Evolutionary conservation across 768 basidiomycete species (phyloP), one percentile per base, ranked within the genome.

Genomic region (Chiua virens): DNA sequence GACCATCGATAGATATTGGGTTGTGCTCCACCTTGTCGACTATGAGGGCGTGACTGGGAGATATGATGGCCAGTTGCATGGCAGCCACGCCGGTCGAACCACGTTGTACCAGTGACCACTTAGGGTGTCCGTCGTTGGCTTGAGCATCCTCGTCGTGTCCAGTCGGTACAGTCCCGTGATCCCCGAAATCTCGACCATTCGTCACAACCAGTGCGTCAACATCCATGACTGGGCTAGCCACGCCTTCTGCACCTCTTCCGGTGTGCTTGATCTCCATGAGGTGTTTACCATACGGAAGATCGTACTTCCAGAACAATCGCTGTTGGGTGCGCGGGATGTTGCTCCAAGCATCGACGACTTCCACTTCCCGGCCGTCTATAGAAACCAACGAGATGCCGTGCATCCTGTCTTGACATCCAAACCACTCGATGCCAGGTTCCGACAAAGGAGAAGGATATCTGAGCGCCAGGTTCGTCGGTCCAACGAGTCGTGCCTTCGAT

Each of bases 21-120:
- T 92, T 92, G 67, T 91, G 88, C 64, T 90, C 89, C 22, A 90
- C 89, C 68, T 92, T 92, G 77, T 92, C 89, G 35, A 92, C 64
- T 43, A 92, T 76, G 55, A 91, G 67, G 15, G 81, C 88, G 57
- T 88, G 87, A 9, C 79, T 80, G 15, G 79, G 61, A 5, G 89
- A 91, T 55, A 91, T 75, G 51, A 91, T 69, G 7, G 74, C 73
- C 50, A 91, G 64, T 64, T 91, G 88, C 88, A 90, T 90, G 3
- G 89, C 89, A 50, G 81, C 73, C 13, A 91, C 85, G 15, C 89
- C 89, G 14, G 87, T 89, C 17, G 79, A 75, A 14, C 89, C 89
- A 45, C 78, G 73, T 66, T 87, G 83, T 28, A 65, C 66, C 30
- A 91, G 64, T 15, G 75, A 74, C 89, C 89, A 92, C 15, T 34